phyloP scores from a whole-genome alignment of 805 yeast species.

The Tetrapisispora nanseiensis region DNA sequence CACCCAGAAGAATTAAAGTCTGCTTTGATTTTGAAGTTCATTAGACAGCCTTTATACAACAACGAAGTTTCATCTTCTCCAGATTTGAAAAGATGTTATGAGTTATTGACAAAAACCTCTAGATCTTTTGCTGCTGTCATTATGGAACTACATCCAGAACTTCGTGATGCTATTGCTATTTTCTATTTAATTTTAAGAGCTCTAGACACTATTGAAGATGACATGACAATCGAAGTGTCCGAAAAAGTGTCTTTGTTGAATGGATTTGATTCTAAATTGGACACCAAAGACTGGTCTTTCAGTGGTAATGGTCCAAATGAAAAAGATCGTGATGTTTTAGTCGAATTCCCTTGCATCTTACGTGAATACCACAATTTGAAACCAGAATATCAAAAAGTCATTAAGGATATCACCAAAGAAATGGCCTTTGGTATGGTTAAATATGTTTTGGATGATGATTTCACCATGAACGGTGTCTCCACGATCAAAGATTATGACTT shows the following conservation, averaged over 20 bases:
- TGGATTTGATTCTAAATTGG: conserved; percentile 53
- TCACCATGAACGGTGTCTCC: conserved; percentile 68
- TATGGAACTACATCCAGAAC: conserved; percentile 80
- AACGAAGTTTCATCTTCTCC: background rate
- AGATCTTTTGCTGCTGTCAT: conserved; percentile 94
- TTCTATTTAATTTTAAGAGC: conserved; percentile 85
- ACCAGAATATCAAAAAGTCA: conserved; percentile 68
- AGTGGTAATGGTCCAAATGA: conserved; percentile 67
- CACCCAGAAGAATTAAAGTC: conserved; percentile 72
- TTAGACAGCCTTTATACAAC: conserved; percentile 30
- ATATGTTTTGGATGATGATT: conserved; percentile 68
- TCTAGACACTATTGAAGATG: conserved; percentile 92
- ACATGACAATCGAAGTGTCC: conserved; percentile 71
- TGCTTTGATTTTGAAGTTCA: conserved; percentile 48
- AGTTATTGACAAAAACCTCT: conserved; percentile 59
- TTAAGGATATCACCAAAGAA: conserved; percentile 64
- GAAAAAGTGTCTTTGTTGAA: conserved; percentile 70
- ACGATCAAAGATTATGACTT: conserved; percentile 77
- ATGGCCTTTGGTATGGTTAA: conserved; percentile 99
- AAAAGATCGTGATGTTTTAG: conserved; percentile 71
- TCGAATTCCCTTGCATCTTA: conserved; percentile 63
- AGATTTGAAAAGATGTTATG: conserved; percentile 52
- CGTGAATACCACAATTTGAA: conserved; percentile 63
- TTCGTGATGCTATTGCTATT: conserved; percentile 69
- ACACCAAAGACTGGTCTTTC: conserved; percentile 69